Conservation (phyloP, 2,329 filamentous ascomycete genomes). For the Paecilomyces sp. region DNA sequence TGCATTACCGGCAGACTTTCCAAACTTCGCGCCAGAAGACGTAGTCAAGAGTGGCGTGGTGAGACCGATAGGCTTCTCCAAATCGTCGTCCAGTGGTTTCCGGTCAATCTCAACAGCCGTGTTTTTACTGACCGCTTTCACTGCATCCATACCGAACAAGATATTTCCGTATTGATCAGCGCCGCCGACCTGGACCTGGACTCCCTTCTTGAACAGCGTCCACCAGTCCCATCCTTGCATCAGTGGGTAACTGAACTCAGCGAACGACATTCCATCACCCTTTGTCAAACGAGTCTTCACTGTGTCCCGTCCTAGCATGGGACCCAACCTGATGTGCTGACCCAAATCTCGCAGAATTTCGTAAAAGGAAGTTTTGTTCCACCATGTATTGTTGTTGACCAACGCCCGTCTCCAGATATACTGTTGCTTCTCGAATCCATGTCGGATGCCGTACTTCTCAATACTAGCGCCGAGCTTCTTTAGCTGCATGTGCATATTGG, state of each 20-base stretch:
- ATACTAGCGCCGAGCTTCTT: conserved; percentile 68
- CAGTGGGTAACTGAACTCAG: conserved; percentile 87
- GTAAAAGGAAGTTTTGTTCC: conserved; percentile 62
- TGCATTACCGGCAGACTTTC: conserved; percentile 90
- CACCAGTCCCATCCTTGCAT: conserved; percentile 97
- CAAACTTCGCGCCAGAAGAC: conserved; percentile 79
- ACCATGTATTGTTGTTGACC: conserved; percentile 79
- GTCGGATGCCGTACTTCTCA: conserved; percentile 55
- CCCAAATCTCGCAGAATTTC: conserved; percentile 73
- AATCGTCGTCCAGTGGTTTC: conserved; percentile 26
- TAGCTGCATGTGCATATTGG: conserved; percentile 43
- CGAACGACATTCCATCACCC: conserved; percentile 87
- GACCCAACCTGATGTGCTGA: conserved; percentile 65
- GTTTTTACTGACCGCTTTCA: conserved; percentile 63
- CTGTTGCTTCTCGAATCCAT: conserved; percentile 58
- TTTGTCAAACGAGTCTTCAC: conserved; percentile 78
- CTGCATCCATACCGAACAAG: conserved; percentile 74
- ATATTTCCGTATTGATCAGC: conserved; percentile 98
- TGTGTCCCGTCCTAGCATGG: conserved; percentile 82
- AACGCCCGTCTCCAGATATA: conserved; percentile 59
- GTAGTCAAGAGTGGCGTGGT: conserved; percentile 88
- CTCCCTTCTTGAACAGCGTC: conserved; percentile 65
- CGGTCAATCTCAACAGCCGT: conserved; percentile 29
- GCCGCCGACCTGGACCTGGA: conserved; percentile 86
- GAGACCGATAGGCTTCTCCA: conserved; percentile 64